Base-by-base conservation (phyloP, 2,329 filamentous ascomycete genomes). In the Penicillium paneum region DNA sequence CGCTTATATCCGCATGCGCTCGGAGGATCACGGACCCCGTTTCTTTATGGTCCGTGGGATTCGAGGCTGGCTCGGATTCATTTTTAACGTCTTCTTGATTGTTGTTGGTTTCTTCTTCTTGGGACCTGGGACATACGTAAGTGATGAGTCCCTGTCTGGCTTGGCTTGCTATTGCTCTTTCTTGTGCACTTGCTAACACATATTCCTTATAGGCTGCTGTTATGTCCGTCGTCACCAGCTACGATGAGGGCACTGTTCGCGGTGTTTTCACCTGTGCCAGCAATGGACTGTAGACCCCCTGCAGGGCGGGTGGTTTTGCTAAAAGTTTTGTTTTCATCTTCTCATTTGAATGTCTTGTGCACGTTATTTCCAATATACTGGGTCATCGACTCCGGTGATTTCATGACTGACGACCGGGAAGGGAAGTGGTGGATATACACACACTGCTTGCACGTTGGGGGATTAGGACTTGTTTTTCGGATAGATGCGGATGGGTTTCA, bases 81-180 rank as follows among this genome's bases (percentile, higher is more conserved):
- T 74, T 0, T 71, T 94, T 49, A 97, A 96, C 67, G 67, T 90
- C 15, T 63, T 84, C 58, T 83, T 96, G 55, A 91, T 94, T 54
- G 28, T 81, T 2, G 83, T 88, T 17, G 92, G 92, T 0, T 49
- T 95, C n/a, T 84, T 92, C 62, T 95, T 96, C 77, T 74, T 97
- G 44, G 86, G 81, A 0, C 89, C 81, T 0, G 92, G 92, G 35
- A 97, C 91, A 3, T 96, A 96, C 64, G 76, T 78, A 61, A 75
- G 76, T 71, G 36, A 19, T 45, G n/a, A 41, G 2, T 15, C 29
- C 13, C 17, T 10, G 38, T 35, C 21, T 12, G n/a, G 3, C 21
- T 34, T 35, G 24, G 8, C 21, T 41, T 35, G 17, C 11, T 26
- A 24, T 53, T 44, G 13, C 35, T 29, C 0, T 67, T 38, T 17